phyloP scores from a whole-genome alignment of 2,329 filamentous ascomycete species.

The Trichoderma pleuroti region DNA sequence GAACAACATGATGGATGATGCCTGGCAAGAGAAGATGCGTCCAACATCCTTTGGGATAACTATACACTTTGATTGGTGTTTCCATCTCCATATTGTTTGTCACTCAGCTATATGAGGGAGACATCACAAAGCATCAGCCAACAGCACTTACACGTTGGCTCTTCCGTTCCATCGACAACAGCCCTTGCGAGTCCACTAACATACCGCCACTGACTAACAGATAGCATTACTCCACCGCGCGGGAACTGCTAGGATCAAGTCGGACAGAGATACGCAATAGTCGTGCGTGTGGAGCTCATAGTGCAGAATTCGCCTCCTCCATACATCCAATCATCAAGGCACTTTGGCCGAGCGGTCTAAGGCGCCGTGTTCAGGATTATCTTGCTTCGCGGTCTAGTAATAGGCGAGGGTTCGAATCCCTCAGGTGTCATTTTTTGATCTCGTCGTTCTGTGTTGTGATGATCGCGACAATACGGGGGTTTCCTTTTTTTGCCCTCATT shows the following conservation, averaged over 20 bases:
- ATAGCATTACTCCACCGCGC: neutral
- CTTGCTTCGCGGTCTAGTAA: constrained; percentile 28
- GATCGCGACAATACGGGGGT: neutral
- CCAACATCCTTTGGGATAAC: neutral
- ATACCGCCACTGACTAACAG: neutral
- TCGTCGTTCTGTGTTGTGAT: neutral
- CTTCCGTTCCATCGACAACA: neutral
- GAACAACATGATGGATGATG: neutral
- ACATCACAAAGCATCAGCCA: neutral
- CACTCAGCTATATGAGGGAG: neutral
- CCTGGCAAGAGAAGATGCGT: neutral
- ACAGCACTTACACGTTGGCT: neutral
- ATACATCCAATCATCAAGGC: constrained; percentile 20
- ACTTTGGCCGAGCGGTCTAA: constrained; percentile 30
- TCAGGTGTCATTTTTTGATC: constrained; percentile 27
- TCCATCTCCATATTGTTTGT: neutral
- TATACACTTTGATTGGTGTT: neutral
- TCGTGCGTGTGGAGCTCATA: neutral
- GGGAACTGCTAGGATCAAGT: neutral
- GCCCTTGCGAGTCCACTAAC: neutral
- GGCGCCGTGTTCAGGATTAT: constrained; percentile 25
- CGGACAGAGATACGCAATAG: neutral
- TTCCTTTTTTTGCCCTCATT: neutral
- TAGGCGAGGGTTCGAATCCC: constrained; percentile 33
- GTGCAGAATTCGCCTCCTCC: neutral